These are phyloP conservation scores for Macrotyloma uniflorum DNA, from an alignment of 306 rosid genomes.

Conservation along the genomic window DNA sequence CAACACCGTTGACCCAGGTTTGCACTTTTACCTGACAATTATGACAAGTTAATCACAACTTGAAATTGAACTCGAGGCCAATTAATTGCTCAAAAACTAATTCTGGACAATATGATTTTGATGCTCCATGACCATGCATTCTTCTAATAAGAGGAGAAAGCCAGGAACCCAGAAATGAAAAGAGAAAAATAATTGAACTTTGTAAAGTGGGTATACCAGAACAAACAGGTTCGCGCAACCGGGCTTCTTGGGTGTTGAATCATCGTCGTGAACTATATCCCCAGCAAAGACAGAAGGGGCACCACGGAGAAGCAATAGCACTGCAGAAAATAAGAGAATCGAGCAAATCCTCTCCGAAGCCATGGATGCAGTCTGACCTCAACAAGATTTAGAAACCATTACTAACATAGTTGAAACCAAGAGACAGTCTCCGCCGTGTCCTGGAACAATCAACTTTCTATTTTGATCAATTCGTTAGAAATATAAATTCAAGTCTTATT, in stretches of 20 bases:
- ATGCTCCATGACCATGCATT: background rate
- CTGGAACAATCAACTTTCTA: background rate
- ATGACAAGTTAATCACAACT: background rate
- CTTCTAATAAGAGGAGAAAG: background rate
- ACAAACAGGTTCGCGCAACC: conserved; percentile 87
- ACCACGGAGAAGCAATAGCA: conserved; percentile 45
- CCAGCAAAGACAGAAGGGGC: conserved; percentile 61
- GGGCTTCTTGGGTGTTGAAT: conserved; percentile 86
- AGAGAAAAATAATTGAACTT: conserved; percentile 24
- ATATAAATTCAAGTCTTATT: too few relatives aligned
- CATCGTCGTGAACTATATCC: conserved; percentile 77
- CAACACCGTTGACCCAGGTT: conserved; percentile 88
- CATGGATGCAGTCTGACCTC: conserved; percentile 46
- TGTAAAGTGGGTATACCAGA: conserved; percentile 58
- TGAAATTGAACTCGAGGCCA: conserved; percentile 23
- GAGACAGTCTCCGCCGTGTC: background rate
- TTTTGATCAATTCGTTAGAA: conserved; percentile 10
- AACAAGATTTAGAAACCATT: conserved; percentile 47
- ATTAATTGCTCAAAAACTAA: background rate
- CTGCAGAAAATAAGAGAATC: conserved; percentile 34
- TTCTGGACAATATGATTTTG: background rate
- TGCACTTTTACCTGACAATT: conserved; percentile 85
- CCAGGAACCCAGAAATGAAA: conserved; percentile 39
- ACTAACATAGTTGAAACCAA: conserved; percentile 32
- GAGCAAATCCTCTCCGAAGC: conserved; percentile 50